phyloP scores from a whole-genome alignment of 2,329 filamentous ascomycete species.

The Ophiostoma novo-ulmi region DNA sequence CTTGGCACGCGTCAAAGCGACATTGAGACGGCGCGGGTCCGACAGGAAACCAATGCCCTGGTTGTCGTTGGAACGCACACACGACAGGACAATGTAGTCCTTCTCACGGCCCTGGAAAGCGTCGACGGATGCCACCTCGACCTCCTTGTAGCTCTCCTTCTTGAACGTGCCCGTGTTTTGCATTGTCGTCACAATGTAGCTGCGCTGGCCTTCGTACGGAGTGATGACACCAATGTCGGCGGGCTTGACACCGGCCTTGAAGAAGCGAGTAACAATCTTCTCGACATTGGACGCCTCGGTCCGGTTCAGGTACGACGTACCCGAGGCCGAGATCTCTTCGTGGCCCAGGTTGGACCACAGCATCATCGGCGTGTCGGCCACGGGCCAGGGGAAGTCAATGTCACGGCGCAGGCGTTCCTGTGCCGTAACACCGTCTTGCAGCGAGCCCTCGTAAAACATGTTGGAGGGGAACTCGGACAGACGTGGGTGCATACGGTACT shows the following conservation, averaged over 20 bases:
- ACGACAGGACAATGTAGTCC: slow-evolving; percentile 96
- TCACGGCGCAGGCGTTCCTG: slow-evolving; percentile 83
- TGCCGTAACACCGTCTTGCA: slow-evolving; percentile 93
- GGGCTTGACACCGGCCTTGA: slow-evolving; percentile 96
- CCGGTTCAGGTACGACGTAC: slow-evolving; percentile 95
- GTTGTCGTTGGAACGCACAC: slow-evolving; percentile 96
- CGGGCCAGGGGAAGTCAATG: slow-evolving; percentile 97
- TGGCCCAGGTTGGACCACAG: slow-evolving; percentile 99
- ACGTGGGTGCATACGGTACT: slow-evolving; percentile 99
- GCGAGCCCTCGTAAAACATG: slow-evolving; percentile 98
- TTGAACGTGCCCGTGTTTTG: slow-evolving; percentile 95
- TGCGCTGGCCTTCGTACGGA: slow-evolving; percentile 95
- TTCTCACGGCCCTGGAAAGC: slow-evolving; percentile 99
- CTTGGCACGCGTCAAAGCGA: slow-evolving; percentile 92
- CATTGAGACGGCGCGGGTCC: slow-evolving; percentile 93
- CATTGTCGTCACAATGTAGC: slow-evolving; percentile 99
- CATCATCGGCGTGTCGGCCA: slow-evolving; percentile 95
- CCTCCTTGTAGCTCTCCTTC: slow-evolving; percentile 97
- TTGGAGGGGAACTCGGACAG: slow-evolving; percentile 96
- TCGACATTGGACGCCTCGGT: slow-evolving; percentile 97
- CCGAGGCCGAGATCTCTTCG: slow-evolving; percentile 95
- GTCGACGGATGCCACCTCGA: slow-evolving; percentile 96
- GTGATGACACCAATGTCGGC: slow-evolving; percentile 95
- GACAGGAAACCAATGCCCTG: slow-evolving; percentile 99
- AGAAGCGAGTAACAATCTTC: slow-evolving; percentile 97